Conservation (phyloP, 768 basidiomycete species). For the Tylopilus plumbeoviolaceoides region DNA sequence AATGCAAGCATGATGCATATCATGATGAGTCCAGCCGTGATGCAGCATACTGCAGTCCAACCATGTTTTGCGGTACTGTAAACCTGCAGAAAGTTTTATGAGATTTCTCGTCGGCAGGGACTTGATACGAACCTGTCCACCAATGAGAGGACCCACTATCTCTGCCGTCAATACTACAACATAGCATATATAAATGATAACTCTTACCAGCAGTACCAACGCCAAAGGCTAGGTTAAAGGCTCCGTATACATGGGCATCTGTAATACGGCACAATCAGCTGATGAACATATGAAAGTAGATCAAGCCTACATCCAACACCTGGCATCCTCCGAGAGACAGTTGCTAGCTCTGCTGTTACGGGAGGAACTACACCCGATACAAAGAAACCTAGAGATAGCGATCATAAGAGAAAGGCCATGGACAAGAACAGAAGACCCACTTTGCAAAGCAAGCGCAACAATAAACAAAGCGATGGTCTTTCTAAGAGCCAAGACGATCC, state of each 20-base stretch:
- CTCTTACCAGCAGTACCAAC: slow-evolving; percentile 56
- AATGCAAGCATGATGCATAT: slow-evolving; percentile 38
- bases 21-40: slow-evolving; percentile 42
- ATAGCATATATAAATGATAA: background rate
- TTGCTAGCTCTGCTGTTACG: slow-evolving; percentile 62
- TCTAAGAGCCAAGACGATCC: slow-evolving; percentile 49
- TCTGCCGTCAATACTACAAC: slow-evolving; percentile 1
- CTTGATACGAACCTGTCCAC: slow-evolving; percentile 52
- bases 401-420: background rate
- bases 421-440: slow-evolving; percentile 34
- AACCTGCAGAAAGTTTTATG: slow-evolving; percentile 38
- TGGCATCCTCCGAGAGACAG: slow-evolving; percentile 49
- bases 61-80: slow-evolving; percentile 54
- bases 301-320: slow-evolving; percentile 64
- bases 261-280: background rate
- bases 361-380: slow-evolving; percentile 56
- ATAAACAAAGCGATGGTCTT: slow-evolving; percentile 44
- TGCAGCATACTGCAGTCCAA: slow-evolving; percentile 55
- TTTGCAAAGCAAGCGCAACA: slow-evolving; percentile 44
- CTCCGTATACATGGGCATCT: slow-evolving; percentile 76
- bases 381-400: slow-evolving; percentile 49
- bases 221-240: slow-evolving; percentile 69
- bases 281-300: background rate
- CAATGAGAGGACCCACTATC: slow-evolving; percentile 65
- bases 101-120: background rate